Evolutionary conservation across 495 filamentous ascomycete species (phyloP).

Genomic region (Penicillium roqueforti): DNA sequence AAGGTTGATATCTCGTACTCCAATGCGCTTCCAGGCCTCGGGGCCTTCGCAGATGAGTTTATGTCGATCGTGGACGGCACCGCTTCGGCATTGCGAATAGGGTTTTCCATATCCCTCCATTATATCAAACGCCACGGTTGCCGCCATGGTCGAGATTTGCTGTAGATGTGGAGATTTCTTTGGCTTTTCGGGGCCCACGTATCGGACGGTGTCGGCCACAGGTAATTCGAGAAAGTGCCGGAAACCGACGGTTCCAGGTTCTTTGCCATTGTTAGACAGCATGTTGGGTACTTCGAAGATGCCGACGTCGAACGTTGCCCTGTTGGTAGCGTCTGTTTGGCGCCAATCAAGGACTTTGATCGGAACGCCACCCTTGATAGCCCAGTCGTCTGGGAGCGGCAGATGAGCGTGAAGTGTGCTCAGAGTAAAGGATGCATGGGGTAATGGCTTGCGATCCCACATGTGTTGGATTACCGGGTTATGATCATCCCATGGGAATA

Average conservation of each 20-base stretch:
- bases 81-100: slow-evolving; percentile 33
- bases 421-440: slow-evolving; percentile 45
- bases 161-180: slow-evolving; percentile 29
- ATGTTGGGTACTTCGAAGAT: slow-evolving; percentile 66
- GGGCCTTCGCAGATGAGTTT: slow-evolving; percentile 35
- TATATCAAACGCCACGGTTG: slow-evolving; percentile 35
- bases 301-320: slow-evolving; percentile 54
- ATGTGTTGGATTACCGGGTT: slow-evolving; percentile 57
- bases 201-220: slow-evolving; percentile 57
- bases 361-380: slow-evolving; percentile 29
- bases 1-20: slow-evolving; percentile 37
- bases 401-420: slow-evolving; percentile 47
- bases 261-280: slow-evolving; percentile 65
- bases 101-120: slow-evolving; percentile 34
- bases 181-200: slow-evolving; percentile 26
- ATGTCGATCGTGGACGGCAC: slow-evolving; percentile 33
- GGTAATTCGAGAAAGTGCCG: slow-evolving; percentile 66
- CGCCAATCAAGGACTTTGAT: slow-evolving; percentile 26
- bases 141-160: slow-evolving; percentile 29
- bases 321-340: slow-evolving; percentile 28
- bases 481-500: slow-evolving; percentile 65
- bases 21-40: slow-evolving; percentile 39
- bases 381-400: slow-evolving; percentile 37
- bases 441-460: slow-evolving; percentile 50
- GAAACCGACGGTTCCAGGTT: slow-evolving; percentile 72